Conservation (phyloP, 2,329 filamentous ascomycete genomes). For the Sporothrix brasiliensis region DNA sequence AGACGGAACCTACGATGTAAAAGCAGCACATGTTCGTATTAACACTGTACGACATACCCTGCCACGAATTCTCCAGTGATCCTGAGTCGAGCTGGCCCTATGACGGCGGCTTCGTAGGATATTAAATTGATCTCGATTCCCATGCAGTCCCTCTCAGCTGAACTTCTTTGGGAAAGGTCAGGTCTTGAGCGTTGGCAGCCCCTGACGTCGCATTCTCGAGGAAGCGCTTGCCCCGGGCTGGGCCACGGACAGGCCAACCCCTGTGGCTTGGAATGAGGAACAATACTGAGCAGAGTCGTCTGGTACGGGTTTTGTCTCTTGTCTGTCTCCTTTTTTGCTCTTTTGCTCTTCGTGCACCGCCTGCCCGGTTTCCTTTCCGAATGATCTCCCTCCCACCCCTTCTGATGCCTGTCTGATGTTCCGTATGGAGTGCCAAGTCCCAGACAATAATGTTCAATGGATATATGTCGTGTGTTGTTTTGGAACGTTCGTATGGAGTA, state of each 20-base stretch:
- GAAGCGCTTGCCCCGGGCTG: neutral
- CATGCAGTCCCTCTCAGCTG: neutral
- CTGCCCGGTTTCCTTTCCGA: conserved; percentile 23
- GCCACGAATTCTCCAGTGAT: too few species aligned
- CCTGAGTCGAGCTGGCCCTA: too few species aligned
- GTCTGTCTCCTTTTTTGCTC: neutral
- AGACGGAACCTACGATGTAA: too few species aligned
- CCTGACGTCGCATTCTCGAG: conserved; percentile 24
- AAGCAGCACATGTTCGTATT: too few species aligned
- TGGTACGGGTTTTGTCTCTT: neutral
- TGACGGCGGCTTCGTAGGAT: neutral
- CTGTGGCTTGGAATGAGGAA: conserved; percentile 15
- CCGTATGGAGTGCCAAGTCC: conserved; percentile 13
- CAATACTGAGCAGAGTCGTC: neutral
- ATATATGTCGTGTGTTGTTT: conserved; percentile 3
- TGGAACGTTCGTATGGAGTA: neutral
- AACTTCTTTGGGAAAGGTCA: neutral
- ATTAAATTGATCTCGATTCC: conserved; percentile 15
- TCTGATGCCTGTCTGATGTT: conserved; percentile 23
- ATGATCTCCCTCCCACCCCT: conserved; percentile 8
- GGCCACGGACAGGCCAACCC: conserved; percentile 4
- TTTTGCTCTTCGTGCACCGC: conserved; percentile 11
- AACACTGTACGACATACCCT: too few species aligned
- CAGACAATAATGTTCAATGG: conserved; percentile 5
- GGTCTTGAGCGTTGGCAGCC: neutral